Evolutionary conservation across 345 rosid genomes (phyloP).

Genomic region (Gossypium herbaceum): DNA sequence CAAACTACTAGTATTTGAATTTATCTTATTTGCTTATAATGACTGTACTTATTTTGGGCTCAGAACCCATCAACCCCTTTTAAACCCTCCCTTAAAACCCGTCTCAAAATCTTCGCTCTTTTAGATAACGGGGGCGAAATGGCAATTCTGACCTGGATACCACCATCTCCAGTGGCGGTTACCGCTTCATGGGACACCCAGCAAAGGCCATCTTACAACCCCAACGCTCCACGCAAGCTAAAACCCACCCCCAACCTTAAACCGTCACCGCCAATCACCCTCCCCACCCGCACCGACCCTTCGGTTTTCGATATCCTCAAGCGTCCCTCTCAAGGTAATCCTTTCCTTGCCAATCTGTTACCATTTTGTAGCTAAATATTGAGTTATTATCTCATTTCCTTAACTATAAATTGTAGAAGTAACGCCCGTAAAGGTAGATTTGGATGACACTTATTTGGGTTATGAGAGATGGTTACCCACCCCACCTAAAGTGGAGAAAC

Average conservation of each 20-base stretch:
- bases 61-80: not conserved
- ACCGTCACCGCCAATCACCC: slow-evolving; percentile 25
- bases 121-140: slow-evolving; percentile 17
- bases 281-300: slow-evolving; percentile 22
- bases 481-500: slow-evolving; percentile 66
- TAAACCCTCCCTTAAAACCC: not conserved
- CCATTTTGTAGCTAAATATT: not conserved
- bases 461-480: slow-evolving; percentile 56
- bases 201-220: slow-evolving; percentile 61
- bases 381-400: not conserved
- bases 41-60: no score
- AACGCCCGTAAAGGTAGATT: not conserved
- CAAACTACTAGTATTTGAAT: no score
- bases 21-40: no score
- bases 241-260: slow-evolving; percentile 26
- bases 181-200: slow-evolving; percentile 73
- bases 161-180: slow-evolving; percentile 26
- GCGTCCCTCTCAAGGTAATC: slow-evolving; percentile 49
- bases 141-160: slow-evolving; percentile 31
- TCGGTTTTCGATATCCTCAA: slow-evolving; percentile 60
- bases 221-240: slow-evolving; percentile 59
- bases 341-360: not conserved
- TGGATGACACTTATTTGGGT: slow-evolving; percentile 48
- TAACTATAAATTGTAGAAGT: slow-evolving; percentile 17
- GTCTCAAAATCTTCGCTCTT: not conserved